Base-by-base conservation (phyloP, 805 yeast species). In the Metschnikowia arizonensis region DNA sequence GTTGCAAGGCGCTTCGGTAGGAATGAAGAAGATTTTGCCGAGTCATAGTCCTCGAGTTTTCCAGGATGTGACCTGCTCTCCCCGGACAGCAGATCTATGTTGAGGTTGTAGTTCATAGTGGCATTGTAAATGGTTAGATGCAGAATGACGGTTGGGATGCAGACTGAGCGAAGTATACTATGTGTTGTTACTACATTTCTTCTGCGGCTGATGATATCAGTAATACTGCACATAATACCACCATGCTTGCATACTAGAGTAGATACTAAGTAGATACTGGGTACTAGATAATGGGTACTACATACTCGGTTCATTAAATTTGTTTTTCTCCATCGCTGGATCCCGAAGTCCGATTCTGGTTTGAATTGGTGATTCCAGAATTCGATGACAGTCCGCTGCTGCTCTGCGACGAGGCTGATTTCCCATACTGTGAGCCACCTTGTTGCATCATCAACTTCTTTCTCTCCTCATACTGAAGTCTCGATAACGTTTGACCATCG, bases 391-490 rank as follows among this genome's bases (percentile, higher is more conserved):
- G 32, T 3, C 19, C 30, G 4, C 11, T 11, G 32, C 14, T 28
- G 35, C 30, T 39, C 19, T 31, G 42, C 5, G 33, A 23, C 8
- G 40, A 8, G 12, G 17, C 39, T 7, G 46, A 15, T 32, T 46
- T 46, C n/a, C 40, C 49, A 25, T 32, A 49, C 33, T 49, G 52
- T 4, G 47, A 31, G 14, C 52, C 49, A 15, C 49, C 47, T 42
- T 60, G 62, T 37, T 65, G 67, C 39, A 67, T 59, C 50, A 67
- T 54, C 30, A 64, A 50, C 46, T 65, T 61, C 57, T 67, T 67
- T 18, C 70, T 53, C 47, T 67, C 69, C 43, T 67, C 73, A 40
- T 66, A 65, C 40, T 67, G 70, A 40, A 62, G 46, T 42, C 62
- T 64, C 12, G 64, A 53, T 40, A 64, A 45, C 17, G 59, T 56